phyloP scores from a whole-genome alignment of 768 basidiomycete genomes.

The Lentinula aciculospora region DNA sequence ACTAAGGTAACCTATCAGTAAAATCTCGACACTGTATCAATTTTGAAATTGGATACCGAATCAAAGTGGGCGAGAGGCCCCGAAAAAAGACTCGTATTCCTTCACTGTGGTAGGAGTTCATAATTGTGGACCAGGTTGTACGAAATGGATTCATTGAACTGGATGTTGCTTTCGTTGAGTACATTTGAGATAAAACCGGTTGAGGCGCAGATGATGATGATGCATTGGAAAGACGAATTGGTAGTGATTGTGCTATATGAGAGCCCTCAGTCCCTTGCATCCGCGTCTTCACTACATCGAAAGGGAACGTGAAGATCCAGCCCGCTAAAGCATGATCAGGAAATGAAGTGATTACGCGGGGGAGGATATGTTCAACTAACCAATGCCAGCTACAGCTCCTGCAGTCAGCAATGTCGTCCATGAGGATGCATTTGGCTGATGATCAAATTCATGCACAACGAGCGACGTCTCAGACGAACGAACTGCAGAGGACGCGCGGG shows the following conservation, averaged over 20 bases:
- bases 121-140: conserved; percentile 51
- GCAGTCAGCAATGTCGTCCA: conserved; percentile 64
- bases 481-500: conserved; percentile 14
- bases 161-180: conserved; percentile 12
- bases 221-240: not conserved
- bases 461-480: conserved; percentile 23
- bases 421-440: conserved; percentile 26
- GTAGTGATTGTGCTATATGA: not conserved
- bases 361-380: conserved; percentile 18
- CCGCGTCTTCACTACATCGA: conserved; percentile 89
- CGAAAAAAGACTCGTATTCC: conserved; percentile 69
- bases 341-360: not conserved
- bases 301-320: conserved; percentile 80
- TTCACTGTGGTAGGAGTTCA: conserved; percentile 55
- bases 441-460: conserved; percentile 35
- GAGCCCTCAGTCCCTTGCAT: conserved; percentile 48
- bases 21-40: too few species aligned
- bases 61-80: conserved; percentile 75
- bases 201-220: conserved; percentile 5
- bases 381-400: conserved; percentile 71
- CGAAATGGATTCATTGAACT: conserved; percentile 43
- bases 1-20: too few species aligned
- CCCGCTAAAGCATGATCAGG: conserved; percentile 34
- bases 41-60: conserved; percentile 58
- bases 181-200: conserved; percentile 10